phyloP scores from a whole-genome alignment of 1,139 yeast species.

The Yamadazyma blattariae region DNA sequence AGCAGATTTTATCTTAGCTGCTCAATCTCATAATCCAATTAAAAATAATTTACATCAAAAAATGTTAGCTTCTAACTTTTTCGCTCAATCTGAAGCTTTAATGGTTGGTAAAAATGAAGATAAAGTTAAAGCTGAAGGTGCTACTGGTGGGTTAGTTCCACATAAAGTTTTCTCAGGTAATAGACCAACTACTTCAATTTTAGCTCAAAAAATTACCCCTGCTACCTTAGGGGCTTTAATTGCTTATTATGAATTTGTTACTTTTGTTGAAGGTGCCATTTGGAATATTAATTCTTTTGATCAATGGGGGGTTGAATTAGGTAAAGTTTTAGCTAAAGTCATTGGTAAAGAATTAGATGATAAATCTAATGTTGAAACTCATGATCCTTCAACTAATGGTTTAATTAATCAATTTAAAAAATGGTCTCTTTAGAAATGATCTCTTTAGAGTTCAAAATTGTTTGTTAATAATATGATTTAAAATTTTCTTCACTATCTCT shows the following conservation, averaged over 20 bases:
- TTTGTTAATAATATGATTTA: not conserved
- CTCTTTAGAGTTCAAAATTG: no score
- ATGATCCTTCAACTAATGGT: conserved; percentile 88
- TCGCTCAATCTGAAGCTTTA: conserved; percentile 97
- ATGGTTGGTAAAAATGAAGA: conserved; percentile 92
- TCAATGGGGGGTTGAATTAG: conserved; percentile 99
- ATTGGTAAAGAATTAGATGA: conserved; percentile 85
- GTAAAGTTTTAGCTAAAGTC: conserved; percentile 95
- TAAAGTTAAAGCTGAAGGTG: conserved; percentile 87
- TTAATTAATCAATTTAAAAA: conserved; percentile 91
- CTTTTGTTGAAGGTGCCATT: conserved; percentile 97
- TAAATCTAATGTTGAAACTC: conserved; percentile 53
- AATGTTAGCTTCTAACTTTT: conserved; percentile 97
- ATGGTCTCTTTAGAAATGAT: conserved; percentile 54
- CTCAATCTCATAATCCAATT: conserved; percentile 96
- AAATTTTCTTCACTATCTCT: no score
- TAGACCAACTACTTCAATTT: conserved; percentile 97
- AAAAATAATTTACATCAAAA: conserved; percentile 91
- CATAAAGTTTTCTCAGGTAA: conserved; percentile 97
- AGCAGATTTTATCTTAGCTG: conserved; percentile 93
- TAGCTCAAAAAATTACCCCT: conserved; percentile 94
- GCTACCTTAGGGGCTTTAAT: conserved; percentile 93
- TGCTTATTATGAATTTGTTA: conserved; percentile 95
- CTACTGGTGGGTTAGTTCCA: conserved; percentile 79
- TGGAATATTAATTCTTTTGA: conserved; percentile 99